Base-by-base conservation (phyloP, 495 filamentous ascomycete species). In the Penicillium verhagenii region DNA sequence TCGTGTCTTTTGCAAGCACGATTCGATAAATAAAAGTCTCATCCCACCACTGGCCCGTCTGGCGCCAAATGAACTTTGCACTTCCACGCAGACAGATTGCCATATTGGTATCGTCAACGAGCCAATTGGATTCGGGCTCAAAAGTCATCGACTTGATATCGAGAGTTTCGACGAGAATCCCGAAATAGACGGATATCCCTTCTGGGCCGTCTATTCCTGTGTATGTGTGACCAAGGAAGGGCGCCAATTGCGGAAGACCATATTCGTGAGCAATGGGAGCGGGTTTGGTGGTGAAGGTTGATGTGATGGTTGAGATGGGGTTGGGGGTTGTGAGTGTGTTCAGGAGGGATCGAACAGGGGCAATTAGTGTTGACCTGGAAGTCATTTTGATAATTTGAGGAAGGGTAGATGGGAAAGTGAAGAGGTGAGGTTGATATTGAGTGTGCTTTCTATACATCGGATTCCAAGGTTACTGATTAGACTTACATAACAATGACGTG, bases 21-120 rank as follows among this genome's bases (percentile, higher is more conserved):
- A 87, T 58, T 28, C 78, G 68, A 65, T 86, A 87, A 10, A 69
- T 63, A 63, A 87, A 85, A 1, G 69, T 70, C 67, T 87, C 84
- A 47, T 80, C 69, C 84, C 84, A 86, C 33, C 60, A 66, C 56
- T 86, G 70, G 0, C 71, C 73, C 1, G 77, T 85, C 21, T 59
- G 63, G 13, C 53, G 78, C 75, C 74, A 82, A 3, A 67, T 69
- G 46, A 86, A 86, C 42, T 57, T 63, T 0, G 77, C 83, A 11
- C 50, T 52, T 0, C 84, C 84, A 2, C 78, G 67, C 1, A 82
- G 68, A 14, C 65, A 67, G 16, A 86, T 79, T 39, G 74, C 73
- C 52, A 65, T 53, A 16, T 54, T 58, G 6, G 48, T 70, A 0
- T 66, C 52, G 52, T 86, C 84, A 8, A 84, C 75, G 7, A 83